These are phyloP conservation scores for Piedraia hortae DNA, from an alignment of 2,329 filamentous ascomycete species.

Conservation along the genomic window DNA sequence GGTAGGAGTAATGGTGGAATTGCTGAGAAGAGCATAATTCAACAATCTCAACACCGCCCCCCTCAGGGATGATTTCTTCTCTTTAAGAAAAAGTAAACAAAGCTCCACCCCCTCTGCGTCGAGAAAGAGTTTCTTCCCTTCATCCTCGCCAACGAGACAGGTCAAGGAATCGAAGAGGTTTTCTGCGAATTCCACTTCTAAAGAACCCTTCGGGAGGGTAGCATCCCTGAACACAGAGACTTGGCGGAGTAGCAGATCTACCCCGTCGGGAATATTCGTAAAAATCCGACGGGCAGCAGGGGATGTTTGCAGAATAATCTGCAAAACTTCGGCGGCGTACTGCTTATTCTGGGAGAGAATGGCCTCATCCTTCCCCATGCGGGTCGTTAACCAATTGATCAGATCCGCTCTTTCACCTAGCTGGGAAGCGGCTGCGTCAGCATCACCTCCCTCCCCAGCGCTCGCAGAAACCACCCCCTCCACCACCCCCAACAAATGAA, in stretches of 20 bases:
- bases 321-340: conserved; percentile 74
- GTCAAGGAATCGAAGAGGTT: conserved; percentile 75
- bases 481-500: conserved; percentile 53
- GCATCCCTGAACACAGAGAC: conserved; percentile 61
- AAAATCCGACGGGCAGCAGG: conserved; percentile 35
- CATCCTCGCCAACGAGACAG: conserved; percentile 45
- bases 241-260: conserved; percentile 58
- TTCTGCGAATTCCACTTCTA: conserved; percentile 86
- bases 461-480: no score
- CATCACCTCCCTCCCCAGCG: conserved; percentile 40
- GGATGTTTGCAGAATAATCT: conserved; percentile 62
- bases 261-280: conserved; percentile 28
- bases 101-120: conserved; percentile 83
- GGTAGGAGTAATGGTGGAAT: no score
- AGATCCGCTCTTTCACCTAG: no score
- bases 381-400: conserved; percentile 47
- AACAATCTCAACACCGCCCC: conserved; percentile 50
- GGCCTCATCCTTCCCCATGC: conserved; percentile 41
- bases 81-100: conserved; percentile 69
- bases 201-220: conserved; percentile 59
- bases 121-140: conserved; percentile 56
- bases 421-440: conserved; percentile 44
- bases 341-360: conserved; percentile 72
- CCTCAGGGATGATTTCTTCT: conserved; percentile 52
- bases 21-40: no score